Base-by-base conservation (phyloP, 1,284 basidiomycete species). In the Ganoderma sinense region DNA sequence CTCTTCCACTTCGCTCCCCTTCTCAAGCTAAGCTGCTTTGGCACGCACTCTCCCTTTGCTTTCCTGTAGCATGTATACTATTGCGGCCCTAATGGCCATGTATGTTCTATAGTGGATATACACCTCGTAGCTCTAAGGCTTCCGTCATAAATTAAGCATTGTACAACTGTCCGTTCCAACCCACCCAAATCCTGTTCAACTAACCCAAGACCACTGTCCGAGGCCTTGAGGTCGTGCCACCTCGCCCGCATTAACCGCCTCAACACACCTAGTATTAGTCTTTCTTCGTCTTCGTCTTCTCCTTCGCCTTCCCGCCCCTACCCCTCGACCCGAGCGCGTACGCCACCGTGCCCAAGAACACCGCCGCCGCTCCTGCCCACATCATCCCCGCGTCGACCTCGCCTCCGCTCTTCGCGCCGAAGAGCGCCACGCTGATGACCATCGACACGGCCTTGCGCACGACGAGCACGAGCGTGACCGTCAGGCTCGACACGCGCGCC, bases 361-460 rank as follows among this genome's bases (percentile, higher is more conserved):
- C 94, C 67, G 93, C 78, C 20, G 78, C 83, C 0, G 93, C 91
- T 1, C 93, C 93, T 14, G 75, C 77, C 89, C 91, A 93, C 84
- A 94, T 86, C 69, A 71, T 80, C 39, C 73, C 78, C 62, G 59
- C 60, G 41, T 66, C 33, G 36, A 70, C 62, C 43, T 53, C 66
- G 16, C 31, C 64, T 71, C 74, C 76, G 68, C 76, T 74, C 75
- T 33, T 56, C 6, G 31, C 16, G 20, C 59, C 73, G 63, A 85
- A 80, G 20, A 87, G 76, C 68, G 89, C 76, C 18, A 94, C 89
- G 75, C 91, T 94, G 73, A 98, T 87, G 18, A 93, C 83, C 20
- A 98, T 84, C 67, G 94, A 97, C 20, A 91, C 85, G 1, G 96
- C 97, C 80, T 98, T 98, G 64, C 97, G 88, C 26, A 98, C 90